Evolutionary conservation across 495 filamentous ascomycete genomes (phyloP).

Genomic region (Venustampulla echinocandica): DNA sequence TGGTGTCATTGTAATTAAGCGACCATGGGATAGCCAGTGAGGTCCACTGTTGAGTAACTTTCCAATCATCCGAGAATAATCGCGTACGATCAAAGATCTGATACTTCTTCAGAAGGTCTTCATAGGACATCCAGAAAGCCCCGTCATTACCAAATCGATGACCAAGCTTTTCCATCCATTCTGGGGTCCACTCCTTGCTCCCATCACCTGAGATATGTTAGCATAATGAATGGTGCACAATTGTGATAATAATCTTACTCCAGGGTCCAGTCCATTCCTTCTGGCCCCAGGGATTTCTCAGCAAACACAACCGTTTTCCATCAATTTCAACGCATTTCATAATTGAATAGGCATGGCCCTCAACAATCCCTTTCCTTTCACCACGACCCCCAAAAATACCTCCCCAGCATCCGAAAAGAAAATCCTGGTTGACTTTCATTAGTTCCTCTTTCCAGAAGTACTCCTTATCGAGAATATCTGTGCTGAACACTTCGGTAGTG

Average conservation of each 20-base stretch:
- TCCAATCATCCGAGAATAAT: constrained; percentile 76
- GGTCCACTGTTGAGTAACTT: constrained; percentile 75
- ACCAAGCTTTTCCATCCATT: constrained; percentile 72
- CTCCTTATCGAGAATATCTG: constrained; percentile 79
- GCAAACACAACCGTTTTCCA: constrained; percentile 60
- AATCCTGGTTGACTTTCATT: constrained; percentile 73
- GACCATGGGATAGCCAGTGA: constrained; percentile 78
- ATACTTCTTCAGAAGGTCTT: constrained; percentile 78
- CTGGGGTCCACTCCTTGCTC: constrained; percentile 82
- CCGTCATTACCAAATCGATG: constrained; percentile 89
- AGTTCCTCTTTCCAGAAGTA: constrained; percentile 82
- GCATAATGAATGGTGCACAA: neutral
- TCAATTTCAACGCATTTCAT: constrained; percentile 73
- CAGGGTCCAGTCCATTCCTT: constrained; percentile 75
- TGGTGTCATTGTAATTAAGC: constrained; percentile 75
- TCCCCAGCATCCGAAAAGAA: constrained; percentile 75
- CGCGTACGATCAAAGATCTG: constrained; percentile 78
- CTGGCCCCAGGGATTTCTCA: constrained; percentile 85
- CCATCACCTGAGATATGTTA: constrained; percentile 45
- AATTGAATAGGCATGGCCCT: constrained; percentile 80
- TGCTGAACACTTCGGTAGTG: constrained; percentile 66
- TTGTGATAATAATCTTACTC: constrained; percentile 34
- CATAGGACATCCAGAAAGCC: constrained; percentile 59
- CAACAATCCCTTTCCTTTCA: constrained; percentile 62
- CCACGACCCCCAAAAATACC: constrained; percentile 53